These are phyloP conservation scores for Jamesozyma piceae DNA, from an alignment of 805 yeast genomes.

Conservation along the genomic window DNA sequence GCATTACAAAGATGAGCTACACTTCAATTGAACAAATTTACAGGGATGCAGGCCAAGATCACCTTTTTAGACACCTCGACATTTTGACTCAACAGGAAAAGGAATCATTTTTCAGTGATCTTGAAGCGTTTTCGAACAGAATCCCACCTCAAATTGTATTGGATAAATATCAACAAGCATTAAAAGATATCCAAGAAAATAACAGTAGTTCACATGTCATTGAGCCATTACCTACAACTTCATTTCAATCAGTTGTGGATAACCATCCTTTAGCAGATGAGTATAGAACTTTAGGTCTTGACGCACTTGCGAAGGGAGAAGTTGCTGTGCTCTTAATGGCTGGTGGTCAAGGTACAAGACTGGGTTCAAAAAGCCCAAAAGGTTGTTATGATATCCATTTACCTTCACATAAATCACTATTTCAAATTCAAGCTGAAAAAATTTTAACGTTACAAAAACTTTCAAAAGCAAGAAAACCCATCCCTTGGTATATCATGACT, in stretches of 20 bases:
- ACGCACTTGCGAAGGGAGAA: constrained; percentile 57
- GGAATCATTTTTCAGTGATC: constrained; percentile 30
- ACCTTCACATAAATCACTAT: constrained; percentile 75
- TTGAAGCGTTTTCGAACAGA: constrained; percentile 1
- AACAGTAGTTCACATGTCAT: constrained; percentile 18
- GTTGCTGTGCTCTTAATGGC: constrained; percentile 92
- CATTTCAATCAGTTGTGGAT: constrained; percentile 40
- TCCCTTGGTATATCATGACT: constrained; percentile 93
- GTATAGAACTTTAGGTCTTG: constrained; percentile 50
- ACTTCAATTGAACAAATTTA: constrained; percentile 21
- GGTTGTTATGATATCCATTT: constrained; percentile 86
- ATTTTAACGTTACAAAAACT: constrained; percentile 49
- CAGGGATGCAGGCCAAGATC: constrained; percentile 42
- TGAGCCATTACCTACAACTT: constrained; percentile 46
- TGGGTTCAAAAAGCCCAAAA: constrained; percentile 85
- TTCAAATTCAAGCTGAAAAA: constrained; percentile 89
- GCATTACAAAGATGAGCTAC: background rate
- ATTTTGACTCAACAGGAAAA: constrained; percentile 32
- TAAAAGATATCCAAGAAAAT: constrained; percentile 27
- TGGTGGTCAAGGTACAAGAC: constrained; percentile 96
- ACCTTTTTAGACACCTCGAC: constrained; percentile 43
- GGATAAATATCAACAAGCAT: constrained; percentile 33
- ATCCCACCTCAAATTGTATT: constrained; percentile 29
- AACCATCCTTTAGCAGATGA: constrained; percentile 24
- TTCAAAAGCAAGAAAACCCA: constrained; percentile 8